phyloP scores from a whole-genome alignment of 1,284 basidiomycete species.

The Cryptococcus neoformans region DNA sequence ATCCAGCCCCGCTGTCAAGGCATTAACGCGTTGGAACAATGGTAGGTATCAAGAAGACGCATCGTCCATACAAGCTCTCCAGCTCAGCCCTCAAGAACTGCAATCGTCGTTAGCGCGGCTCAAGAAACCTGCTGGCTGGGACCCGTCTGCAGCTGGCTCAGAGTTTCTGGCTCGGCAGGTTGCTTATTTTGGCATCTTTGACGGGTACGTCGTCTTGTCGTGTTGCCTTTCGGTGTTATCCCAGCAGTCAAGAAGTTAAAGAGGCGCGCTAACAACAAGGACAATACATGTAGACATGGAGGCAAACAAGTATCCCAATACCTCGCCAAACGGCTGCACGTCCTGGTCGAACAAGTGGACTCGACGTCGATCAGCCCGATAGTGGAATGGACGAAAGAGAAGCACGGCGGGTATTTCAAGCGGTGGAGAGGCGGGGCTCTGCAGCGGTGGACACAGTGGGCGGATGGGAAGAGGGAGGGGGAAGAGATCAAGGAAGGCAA shows the following conservation, averaged over 20 bases:
- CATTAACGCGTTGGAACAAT: neutral
- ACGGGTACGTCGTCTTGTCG: conserved; percentile 59
- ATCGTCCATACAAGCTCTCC: conserved; percentile 68
- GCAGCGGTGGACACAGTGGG: conserved; percentile 30
- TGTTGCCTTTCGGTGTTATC: neutral
- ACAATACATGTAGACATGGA: conserved; percentile 60
- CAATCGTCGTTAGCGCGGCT: conserved; percentile 60
- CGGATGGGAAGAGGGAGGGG: conserved; percentile 1
- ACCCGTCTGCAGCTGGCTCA: conserved; percentile 51
- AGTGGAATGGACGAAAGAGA: conserved; percentile 68
- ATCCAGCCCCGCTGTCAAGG: neutral
- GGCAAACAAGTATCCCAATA: conserved; percentile 69
- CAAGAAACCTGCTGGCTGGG: conserved; percentile 63
- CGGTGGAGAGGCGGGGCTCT: conserved; percentile 77
- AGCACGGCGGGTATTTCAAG: conserved; percentile 71
- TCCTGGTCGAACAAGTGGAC: conserved; percentile 69
- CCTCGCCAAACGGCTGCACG: conserved; percentile 74
- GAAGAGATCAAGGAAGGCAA: conserved; percentile 26
- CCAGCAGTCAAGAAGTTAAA: neutral
- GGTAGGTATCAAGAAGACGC: conserved; percentile 76
- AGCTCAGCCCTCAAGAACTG: conserved; percentile 69
- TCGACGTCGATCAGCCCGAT: conserved; percentile 67
- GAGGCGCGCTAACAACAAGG: conserved; percentile 6
- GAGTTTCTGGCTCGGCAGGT: conserved; percentile 69
- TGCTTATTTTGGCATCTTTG: conserved; percentile 81